These are phyloP conservation scores for Cynara cardunculus DNA, from an alignment of 129 eudicot species.

Conservation along the genomic window DNA sequence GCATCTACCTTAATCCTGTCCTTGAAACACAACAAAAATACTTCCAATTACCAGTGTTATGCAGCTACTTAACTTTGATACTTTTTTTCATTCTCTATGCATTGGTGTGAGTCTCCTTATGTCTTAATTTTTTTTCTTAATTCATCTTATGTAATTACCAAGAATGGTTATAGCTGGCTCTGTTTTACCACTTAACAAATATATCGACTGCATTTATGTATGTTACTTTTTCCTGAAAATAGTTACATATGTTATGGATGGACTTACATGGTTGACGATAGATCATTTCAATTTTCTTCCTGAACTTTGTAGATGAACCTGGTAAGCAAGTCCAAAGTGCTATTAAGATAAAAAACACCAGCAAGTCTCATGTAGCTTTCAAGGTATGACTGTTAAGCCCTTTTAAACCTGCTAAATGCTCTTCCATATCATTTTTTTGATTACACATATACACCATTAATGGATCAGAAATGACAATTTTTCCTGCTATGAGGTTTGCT, in stretches of 20 bases:
- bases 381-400: constrained; percentile 45
- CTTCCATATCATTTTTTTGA: background rate
- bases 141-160: background rate
- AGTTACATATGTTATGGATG: background rate
- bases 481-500: background rate
- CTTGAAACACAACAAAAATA: background rate
- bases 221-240: background rate
- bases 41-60: background rate
- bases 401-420: background rate
- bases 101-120: background rate
- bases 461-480: background rate
- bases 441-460: background rate
- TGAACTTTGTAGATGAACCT: constrained; percentile 58
- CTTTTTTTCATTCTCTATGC: background rate
- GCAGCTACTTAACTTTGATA: background rate
- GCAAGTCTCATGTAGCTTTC: constrained; percentile 95
- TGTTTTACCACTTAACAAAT: background rate
- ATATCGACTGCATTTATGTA: background rate
- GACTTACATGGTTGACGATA: background rate
- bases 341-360: constrained; percentile 75
- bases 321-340: constrained; percentile 94
- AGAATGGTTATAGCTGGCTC: background rate
- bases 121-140: background rate
- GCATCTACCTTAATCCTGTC: background rate
- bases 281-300: background rate